Percentiles rank a stretch among this genome's conserved stretches.
Evolutionary conservation across 768 basidiomycete genomes (phyloP).

Genomic region (Thelephora aurantiotincta): DNA sequence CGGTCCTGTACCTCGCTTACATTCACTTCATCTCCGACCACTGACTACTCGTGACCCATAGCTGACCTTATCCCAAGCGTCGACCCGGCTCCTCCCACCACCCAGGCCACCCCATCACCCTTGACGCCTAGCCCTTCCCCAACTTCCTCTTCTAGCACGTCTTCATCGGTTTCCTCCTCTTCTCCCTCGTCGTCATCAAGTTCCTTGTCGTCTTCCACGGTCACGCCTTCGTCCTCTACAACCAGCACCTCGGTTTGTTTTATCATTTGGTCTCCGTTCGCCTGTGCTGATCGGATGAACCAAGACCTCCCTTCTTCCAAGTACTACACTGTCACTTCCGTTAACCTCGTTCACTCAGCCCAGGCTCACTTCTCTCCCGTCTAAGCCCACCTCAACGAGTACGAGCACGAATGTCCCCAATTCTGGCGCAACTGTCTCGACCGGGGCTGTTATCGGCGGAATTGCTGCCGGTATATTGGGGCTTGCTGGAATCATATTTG

Average conservation of each 20-base stretch:
- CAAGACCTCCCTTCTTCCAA: not conserved
- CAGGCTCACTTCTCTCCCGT: not conserved
- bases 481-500: constrained; percentile 16
- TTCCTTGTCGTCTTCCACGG: constrained; percentile 1
- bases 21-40: too few species aligned
- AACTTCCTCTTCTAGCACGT: not conserved
- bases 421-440: constrained; percentile 2
- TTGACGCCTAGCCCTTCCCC: not conserved
- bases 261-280: not conserved
- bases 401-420: not conserved
- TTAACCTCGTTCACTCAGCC: constrained; percentile 5
- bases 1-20: too few species aligned
- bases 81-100: constrained; percentile 6
- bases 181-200: constrained; percentile 3
- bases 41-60: constrained; percentile 9
- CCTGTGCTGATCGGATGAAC: not conserved
- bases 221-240: not conserved
- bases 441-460: constrained; percentile 19
- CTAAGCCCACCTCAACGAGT: not conserved
- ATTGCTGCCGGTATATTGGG: constrained; percentile 22
- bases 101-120: not conserved
- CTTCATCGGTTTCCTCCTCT: not conserved
- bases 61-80: constrained; percentile 15
- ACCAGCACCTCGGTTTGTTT: not conserved
- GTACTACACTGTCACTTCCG: not conserved